Evolutionary conservation across 2,329 filamentous ascomycete genomes (phyloP).

Genomic region (Neocatenulostroma microsporum): DNA sequence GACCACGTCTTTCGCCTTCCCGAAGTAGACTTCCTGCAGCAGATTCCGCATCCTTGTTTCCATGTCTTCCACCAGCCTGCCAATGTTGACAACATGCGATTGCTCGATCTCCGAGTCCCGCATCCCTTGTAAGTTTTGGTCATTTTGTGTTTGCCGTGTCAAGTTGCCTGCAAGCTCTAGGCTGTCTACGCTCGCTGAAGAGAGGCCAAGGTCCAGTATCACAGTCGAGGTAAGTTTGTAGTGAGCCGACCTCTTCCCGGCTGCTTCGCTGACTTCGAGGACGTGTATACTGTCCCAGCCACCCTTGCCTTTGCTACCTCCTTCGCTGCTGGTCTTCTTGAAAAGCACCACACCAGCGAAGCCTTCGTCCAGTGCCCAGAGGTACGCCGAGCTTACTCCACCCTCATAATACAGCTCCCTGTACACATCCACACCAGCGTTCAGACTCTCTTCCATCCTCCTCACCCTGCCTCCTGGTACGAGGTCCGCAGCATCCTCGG

Average conservation of each 20-base stretch:
- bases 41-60: slow-evolving; percentile 98
- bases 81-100: slow-evolving; percentile 92
- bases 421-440: slow-evolving; percentile 96
- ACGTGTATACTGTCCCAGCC: slow-evolving; percentile 99
- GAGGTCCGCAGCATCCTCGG: slow-evolving; percentile 66
- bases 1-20: slow-evolving; percentile 97
- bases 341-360: slow-evolving; percentile 93
- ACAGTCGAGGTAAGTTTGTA: slow-evolving; percentile 98
- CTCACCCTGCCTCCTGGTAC: slow-evolving; percentile 84
- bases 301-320: slow-evolving; percentile 19
- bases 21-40: slow-evolving; percentile 98
- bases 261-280: slow-evolving; percentile 79
- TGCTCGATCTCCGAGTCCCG: slow-evolving; percentile 62
- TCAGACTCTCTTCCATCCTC: slow-evolving; percentile 88
- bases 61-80: slow-evolving; percentile 95
- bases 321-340: slow-evolving; percentile 66
- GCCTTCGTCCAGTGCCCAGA: slow-evolving; percentile 97
- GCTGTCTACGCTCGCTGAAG: slow-evolving; percentile 61
- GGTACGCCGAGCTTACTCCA: slow-evolving; percentile 90
- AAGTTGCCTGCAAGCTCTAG: slow-evolving; percentile 96
- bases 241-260: slow-evolving; percentile 75
- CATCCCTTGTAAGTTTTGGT: slow-evolving; percentile 59
- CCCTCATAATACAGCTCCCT: slow-evolving; percentile 95
- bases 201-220: slow-evolving; percentile 75
- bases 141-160: slow-evolving; percentile 91